These are phyloP conservation scores for Globisporangium apiculatum DNA, from an alignment of 352 stramenopile genomes.

Conservation along the genomic window DNA sequence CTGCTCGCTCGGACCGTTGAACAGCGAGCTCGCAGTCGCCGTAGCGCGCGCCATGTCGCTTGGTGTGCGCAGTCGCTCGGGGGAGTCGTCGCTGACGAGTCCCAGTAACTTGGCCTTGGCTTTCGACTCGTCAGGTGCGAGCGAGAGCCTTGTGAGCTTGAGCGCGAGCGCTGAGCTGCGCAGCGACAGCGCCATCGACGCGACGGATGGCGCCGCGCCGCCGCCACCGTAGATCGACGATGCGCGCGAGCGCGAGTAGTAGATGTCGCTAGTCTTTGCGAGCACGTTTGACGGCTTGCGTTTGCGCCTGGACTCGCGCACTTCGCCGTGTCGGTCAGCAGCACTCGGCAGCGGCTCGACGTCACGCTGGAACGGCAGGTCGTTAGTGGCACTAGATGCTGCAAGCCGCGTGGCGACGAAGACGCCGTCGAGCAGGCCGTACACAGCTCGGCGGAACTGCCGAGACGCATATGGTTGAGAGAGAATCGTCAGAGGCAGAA, in stretches of 20 bases:
- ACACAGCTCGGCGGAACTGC: conserved; percentile 4
- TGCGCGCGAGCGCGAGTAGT: conserved; percentile 19
- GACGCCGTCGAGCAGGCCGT: conserved; percentile 8
- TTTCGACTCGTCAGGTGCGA: conserved; percentile 1
- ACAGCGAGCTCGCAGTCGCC: conserved; percentile 1
- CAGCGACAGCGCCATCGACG: conserved; percentile 11
- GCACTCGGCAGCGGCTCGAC: not conserved
- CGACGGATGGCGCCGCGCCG: no score
- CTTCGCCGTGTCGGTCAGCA: conserved; percentile 4
- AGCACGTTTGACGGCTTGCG: conserved; percentile 10
- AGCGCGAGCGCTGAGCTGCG: conserved; percentile 17
- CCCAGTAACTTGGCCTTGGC: no score
- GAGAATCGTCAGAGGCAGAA: no score
- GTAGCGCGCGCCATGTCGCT: not conserved
- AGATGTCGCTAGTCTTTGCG: conserved; percentile 7
- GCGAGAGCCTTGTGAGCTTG: conserved; percentile 24
- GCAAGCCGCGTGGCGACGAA: conserved; percentile 1
- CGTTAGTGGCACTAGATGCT: not conserved
- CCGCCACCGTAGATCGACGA: no score
- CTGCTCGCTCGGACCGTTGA: conserved; percentile 27
- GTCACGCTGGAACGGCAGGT: conserved; percentile 8
- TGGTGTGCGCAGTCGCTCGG: no score
- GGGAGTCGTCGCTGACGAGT: no score
- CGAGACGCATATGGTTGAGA: not conserved
- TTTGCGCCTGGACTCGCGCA: conserved; percentile 6